Conservation (phyloP, 2,329 filamentous ascomycete genomes). For the Colletotrichum sidae region DNA sequence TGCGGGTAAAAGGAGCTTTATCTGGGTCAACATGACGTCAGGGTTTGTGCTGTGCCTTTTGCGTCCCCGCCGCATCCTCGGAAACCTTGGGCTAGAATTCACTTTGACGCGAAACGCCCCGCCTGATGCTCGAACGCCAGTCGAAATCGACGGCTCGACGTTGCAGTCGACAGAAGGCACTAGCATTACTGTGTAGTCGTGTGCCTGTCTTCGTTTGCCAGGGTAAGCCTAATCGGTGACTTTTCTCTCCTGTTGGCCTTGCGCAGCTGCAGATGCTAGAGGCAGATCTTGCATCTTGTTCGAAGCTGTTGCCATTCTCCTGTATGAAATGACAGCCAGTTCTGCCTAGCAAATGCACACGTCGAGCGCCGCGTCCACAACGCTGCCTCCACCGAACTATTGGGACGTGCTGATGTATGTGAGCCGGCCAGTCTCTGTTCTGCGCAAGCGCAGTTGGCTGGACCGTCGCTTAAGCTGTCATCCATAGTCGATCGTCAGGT, state of each 20-base stretch:
- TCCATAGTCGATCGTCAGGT: constrained; percentile 23
- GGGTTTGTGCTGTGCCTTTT: constrained; percentile 6
- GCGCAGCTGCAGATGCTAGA: too few relatives aligned
- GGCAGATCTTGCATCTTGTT: too few relatives aligned
- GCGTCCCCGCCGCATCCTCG: constrained; percentile 14
- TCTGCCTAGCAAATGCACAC: constrained; percentile 18
- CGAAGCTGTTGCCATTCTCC: background rate
- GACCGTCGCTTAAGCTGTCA: constrained; percentile 22
- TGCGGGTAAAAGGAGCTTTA: constrained; percentile 30
- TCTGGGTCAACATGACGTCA: constrained; percentile 31
- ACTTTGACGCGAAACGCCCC: constrained; percentile 15
- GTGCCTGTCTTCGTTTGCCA: too few relatives aligned
- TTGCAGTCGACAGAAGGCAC: background rate
- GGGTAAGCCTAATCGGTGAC: too few relatives aligned
- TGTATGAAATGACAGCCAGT: background rate
- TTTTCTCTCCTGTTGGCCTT: too few relatives aligned
- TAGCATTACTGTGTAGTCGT: constrained; percentile 15
- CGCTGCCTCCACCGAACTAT: constrained; percentile 34
- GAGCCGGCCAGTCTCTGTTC: background rate
- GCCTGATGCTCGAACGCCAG: constrained; percentile 5
- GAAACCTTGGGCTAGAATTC: constrained; percentile 17
- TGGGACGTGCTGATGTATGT: constrained; percentile 31
- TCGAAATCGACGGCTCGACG: constrained; percentile 5
- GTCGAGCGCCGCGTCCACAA: constrained; percentile 13
- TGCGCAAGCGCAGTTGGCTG: constrained; percentile 3